These are phyloP conservation scores for Trametes hirsuta DNA, from an alignment of 1,284 basidiomycete genomes.

Conservation along the genomic window DNA sequence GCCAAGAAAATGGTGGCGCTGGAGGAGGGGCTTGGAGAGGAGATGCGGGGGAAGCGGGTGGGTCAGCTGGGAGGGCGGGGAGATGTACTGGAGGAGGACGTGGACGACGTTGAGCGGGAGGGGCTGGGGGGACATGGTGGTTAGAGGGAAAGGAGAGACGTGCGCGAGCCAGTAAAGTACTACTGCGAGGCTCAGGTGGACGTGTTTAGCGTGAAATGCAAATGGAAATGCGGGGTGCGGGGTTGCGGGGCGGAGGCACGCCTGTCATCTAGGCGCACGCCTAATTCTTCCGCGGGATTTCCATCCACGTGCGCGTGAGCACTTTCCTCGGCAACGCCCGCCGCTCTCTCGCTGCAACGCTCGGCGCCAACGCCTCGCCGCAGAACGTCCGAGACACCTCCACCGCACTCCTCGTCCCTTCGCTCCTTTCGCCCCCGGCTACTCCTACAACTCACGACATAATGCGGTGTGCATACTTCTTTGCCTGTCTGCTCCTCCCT, in stretches of 20 bases:
- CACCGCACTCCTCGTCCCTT: conserved; percentile 18
- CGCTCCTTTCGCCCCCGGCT: conserved; percentile 6
- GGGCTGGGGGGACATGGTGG: conserved; percentile 39
- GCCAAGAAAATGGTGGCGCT: conserved; percentile 68
- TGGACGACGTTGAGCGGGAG: conserved; percentile 44
- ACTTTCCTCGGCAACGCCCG: conserved; percentile 2
- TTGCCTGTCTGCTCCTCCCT: conserved; percentile 36
- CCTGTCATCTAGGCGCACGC: conserved; percentile 7
- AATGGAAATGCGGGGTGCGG: conserved; percentile 9
- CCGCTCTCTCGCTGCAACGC: background rate
- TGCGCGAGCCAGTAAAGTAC: conserved; percentile 4
- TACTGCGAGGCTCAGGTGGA: conserved; percentile 7
- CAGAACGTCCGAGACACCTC: conserved; percentile 15
- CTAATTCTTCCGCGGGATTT: conserved; percentile 4
- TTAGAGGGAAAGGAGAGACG: conserved; percentile 12
- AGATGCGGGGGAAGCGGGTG: conserved; percentile 61
- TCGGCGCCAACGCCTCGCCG: background rate
- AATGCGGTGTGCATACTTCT: conserved; percentile 33
- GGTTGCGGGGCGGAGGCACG: conserved; percentile 1
- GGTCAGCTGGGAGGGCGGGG: conserved; percentile 51
- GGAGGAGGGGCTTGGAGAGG: conserved; percentile 58
- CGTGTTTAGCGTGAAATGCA: background rate
- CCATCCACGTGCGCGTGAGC: background rate
- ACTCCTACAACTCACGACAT: conserved; percentile 1
- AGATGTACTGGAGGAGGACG: conserved; percentile 60